phyloP scores from a whole-genome alignment of 352 stramenopile genomes.

The Globisporangium megalacanthum region DNA sequence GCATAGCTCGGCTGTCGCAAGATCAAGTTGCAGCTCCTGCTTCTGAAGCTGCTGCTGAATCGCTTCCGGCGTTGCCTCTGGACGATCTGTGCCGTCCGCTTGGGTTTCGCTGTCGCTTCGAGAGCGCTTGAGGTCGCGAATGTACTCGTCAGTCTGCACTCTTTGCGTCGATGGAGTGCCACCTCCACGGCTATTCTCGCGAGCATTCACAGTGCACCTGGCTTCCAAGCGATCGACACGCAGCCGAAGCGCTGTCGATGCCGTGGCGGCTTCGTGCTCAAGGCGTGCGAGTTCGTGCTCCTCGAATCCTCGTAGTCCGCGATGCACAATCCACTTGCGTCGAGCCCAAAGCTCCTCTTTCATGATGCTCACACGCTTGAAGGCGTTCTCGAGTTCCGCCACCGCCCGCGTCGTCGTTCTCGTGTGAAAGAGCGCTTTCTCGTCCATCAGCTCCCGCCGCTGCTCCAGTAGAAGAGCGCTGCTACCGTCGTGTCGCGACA shows the following conservation, averaged over 20 bases:
- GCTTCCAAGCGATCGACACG: constrained; percentile 11
- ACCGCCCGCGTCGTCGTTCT: constrained; percentile 19
- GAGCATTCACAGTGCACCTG: constrained; percentile 6
- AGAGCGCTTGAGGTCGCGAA: background rate
- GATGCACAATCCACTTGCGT: constrained; percentile 27
- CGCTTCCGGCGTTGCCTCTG: background rate
- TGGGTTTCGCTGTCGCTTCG: background rate
- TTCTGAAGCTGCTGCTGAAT: constrained; percentile 18
- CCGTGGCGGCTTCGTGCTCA: constrained; percentile 4
- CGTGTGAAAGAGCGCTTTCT: constrained; percentile 21
- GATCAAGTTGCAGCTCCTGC: constrained; percentile 18
- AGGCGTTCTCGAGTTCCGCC: constrained; percentile 25
- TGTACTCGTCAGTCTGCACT: constrained; percentile 5
- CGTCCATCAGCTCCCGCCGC: constrained; percentile 23
- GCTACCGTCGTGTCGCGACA: constrained; percentile 10
- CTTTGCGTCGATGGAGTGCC: background rate
- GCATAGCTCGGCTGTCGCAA: constrained; percentile 16
- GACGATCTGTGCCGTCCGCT: background rate
- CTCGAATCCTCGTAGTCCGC: constrained; percentile 20
- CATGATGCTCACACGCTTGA: constrained; percentile 39
- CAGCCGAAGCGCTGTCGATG: constrained; percentile 2
- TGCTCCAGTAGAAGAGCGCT: constrained; percentile 24
- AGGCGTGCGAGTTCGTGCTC: constrained; percentile 22
- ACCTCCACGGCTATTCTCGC: constrained; percentile 18
- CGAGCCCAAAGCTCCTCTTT: constrained; percentile 36